Evolutionary conservation across 169 alveolate species (phyloP), one percentile per base, ranked within the genome.

Genomic region (Plasmodium gonderi): DNA sequence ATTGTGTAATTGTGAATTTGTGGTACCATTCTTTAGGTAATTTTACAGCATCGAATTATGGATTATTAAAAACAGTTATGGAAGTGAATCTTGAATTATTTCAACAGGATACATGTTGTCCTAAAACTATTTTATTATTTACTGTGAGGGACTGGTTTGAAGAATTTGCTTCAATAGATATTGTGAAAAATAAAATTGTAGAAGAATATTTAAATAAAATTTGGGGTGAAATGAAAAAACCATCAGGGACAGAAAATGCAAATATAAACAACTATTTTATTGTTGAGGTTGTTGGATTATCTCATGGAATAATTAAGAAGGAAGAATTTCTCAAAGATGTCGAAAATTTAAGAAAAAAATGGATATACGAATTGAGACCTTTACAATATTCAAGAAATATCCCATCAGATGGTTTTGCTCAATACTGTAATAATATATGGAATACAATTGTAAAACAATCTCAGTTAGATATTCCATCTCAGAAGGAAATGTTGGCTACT

Each of bases 361-460:
- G 98, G 98, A 68, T 72, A 3, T 54, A 64, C 12, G 85, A 74
- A 26, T 90, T 97, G 40, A 85, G 95, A 29, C 97, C 97, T 5
- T n/a, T n/a, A 38, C 40, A 89, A 17, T 97, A 97, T 93, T 95
- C 98, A 2, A 90, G 98, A 77, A 64, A 76, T 44, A 96, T 97
- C 20, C 99, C 99, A 2, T 92, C 98, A 1, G 99, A 97, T 69
- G 98, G 99, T 42, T 96, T 96, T 91, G 96, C 95, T 17, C 94
- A 90, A 67, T 97, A 97, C 80, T 91, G 95, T 33, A 60, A 81
- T 81, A 93, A 87, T 75, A 89, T 96, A 26, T 90, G 96, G 96
- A 94, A 95, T 42, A 96, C 98, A 20, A 96, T 97, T 4, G 95
- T 92, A 92, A 95, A 97, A 81, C 97, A 96, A 94, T 91, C 94